phyloP scores from a whole-genome alignment of 352 stramenopile genomes.

The Phytophthora idaei region DNA sequence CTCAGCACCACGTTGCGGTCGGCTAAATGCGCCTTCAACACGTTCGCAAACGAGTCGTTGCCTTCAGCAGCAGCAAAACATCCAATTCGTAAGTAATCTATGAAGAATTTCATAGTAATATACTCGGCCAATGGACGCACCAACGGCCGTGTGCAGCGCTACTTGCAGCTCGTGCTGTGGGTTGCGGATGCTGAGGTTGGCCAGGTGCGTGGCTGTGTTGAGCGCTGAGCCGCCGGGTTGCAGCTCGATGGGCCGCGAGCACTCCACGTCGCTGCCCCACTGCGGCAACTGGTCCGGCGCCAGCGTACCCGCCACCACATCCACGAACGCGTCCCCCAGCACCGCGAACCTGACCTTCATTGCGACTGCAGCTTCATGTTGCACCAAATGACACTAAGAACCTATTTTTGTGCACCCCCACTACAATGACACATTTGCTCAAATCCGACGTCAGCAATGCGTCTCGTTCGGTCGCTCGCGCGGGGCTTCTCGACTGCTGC shows the following conservation, averaged over 20 bases:
- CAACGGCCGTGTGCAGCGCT: slow-evolving; percentile 65
- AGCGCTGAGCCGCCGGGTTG: slow-evolving; percentile 82
- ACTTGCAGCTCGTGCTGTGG: slow-evolving; percentile 40
- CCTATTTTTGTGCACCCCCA: neutral
- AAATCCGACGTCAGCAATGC: neutral
- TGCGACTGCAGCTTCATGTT: neutral
- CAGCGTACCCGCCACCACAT: slow-evolving; percentile 79
- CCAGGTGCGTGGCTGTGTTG: slow-evolving; percentile 85
- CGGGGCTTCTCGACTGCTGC: slow-evolving; percentile 13
- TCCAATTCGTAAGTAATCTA: neutral
- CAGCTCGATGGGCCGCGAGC: slow-evolving; percentile 67
- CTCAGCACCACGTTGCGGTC: slow-evolving; percentile 44
- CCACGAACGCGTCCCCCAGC: slow-evolving; percentile 74
- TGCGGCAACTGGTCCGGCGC: slow-evolving; percentile 67
- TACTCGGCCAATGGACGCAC: slow-evolving; percentile 17
- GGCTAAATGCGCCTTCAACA: slow-evolving; percentile 55
- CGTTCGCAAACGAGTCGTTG: slow-evolving; percentile 47
- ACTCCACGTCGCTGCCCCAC: slow-evolving; percentile 82
- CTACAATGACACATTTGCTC: neutral
- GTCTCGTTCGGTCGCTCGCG: neutral
- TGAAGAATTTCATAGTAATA: neutral
- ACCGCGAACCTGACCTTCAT: slow-evolving; percentile 61
- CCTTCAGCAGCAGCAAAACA: slow-evolving; percentile 29
- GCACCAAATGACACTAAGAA: neutral
- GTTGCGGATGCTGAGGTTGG: slow-evolving; percentile 49